These are phyloP conservation scores for Acrasis kona DNA, from an alignment of 78 protist species.

Conservation along the genomic window DNA sequence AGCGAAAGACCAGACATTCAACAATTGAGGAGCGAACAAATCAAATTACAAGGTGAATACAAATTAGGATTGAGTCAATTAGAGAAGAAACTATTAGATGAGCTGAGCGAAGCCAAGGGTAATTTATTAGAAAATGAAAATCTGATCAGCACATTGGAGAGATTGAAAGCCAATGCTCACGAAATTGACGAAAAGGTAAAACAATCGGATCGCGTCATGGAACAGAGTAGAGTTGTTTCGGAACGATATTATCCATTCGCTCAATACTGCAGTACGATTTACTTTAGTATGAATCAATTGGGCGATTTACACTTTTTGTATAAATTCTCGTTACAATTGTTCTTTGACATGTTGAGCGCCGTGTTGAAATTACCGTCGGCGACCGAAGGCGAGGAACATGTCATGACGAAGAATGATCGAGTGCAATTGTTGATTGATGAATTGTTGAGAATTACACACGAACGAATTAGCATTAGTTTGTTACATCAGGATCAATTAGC, in stretches of 20 bases:
- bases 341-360: conserved; percentile 62
- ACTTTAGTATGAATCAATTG: conserved; percentile 75
- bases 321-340: conserved; percentile 77
- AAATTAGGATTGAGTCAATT: conserved; percentile 55
- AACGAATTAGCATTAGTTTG: conserved; percentile 43
- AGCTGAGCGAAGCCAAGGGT: conserved; percentile 54
- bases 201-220: conserved; percentile 63
- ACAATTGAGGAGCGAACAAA: conserved; percentile 60
- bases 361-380: too few relatives aligned
- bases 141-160: conserved; percentile 75
- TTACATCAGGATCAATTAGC: conserved; percentile 62
- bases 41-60: conserved; percentile 86
- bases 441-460: conserved; percentile 34
- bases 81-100: conserved; percentile 77
- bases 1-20: conserved; percentile 81
- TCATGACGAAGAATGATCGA: conserved; percentile 28
- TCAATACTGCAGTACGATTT: conserved; percentile 46
- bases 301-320: conserved; percentile 68
- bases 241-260: conserved; percentile 66
- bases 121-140: conserved; percentile 83
- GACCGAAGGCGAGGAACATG: neutral
- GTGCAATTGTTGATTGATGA: conserved; percentile 28
- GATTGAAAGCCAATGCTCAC: conserved; percentile 58
- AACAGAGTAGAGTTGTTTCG: conserved; percentile 36
- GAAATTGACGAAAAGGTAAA: conserved; percentile 58